Evolutionary conservation across 106 monocot species (phyloP).

Genomic region (Dendrobium nobile): DNA sequence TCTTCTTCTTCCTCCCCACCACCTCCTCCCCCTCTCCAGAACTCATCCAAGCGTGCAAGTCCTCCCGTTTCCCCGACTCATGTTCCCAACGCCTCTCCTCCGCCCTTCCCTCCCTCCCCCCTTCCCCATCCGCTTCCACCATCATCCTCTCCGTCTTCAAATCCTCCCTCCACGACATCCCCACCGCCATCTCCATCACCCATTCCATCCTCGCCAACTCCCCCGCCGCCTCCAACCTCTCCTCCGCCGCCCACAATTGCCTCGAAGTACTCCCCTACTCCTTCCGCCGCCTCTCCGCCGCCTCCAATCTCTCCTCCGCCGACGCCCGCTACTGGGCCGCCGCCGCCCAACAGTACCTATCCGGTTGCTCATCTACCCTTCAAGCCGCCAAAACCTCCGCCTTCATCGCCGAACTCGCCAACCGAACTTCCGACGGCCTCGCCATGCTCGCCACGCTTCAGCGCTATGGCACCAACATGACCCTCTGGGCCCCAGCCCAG

Average conservation of each 20-base stretch:
- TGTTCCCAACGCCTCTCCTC: constrained; percentile 29
- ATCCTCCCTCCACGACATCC: constrained; percentile 20
- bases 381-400: constrained; percentile 50
- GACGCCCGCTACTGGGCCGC: constrained; percentile 35
- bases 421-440: constrained; percentile 52
- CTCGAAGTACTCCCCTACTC: constrained; percentile 46
- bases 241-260: constrained; percentile 62
- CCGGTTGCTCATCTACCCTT: constrained; percentile 64
- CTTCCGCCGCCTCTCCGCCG: constrained; percentile 34
- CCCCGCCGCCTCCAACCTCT: constrained; percentile 37
- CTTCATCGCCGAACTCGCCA: constrained; percentile 26
- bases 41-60: constrained; percentile 28
- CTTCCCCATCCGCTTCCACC: constrained; percentile 25
- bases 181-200: constrained; percentile 15
- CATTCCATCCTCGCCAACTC: constrained; percentile 44
- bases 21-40: background rate
- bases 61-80: constrained; percentile 26
- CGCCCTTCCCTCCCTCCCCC: constrained; percentile 12
- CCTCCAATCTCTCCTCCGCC: background rate
- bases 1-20: too few relatives aligned
- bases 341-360: constrained; percentile 67
- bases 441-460: constrained; percentile 55
- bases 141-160: constrained; percentile 35
- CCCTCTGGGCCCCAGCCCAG: constrained; percentile 57
- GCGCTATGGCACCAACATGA: constrained; percentile 50